A percentile compares a stretch with the other conserved stretches of the same genome.
phyloP scores from a whole-genome alignment of 495 filamentous ascomycete genomes.

The Aspergillus leporis region DNA sequence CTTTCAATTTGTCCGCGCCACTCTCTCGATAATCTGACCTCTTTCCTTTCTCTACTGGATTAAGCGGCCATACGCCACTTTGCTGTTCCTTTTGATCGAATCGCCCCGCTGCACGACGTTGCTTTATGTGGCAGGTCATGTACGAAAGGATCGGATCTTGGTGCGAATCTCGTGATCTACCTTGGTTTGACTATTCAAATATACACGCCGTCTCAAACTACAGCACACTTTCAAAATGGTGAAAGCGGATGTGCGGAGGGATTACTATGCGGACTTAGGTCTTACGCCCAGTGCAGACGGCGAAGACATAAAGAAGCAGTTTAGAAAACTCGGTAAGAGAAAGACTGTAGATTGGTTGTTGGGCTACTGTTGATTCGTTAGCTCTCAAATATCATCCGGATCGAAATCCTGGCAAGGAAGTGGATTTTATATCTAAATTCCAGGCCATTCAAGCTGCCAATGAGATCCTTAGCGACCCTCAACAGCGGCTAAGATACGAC shows the following conservation, averaged over 20 bases:
- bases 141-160: slow-evolving; percentile 16
- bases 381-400: slow-evolving; percentile 88
- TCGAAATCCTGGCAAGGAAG: slow-evolving; percentile 79
- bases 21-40: background rate
- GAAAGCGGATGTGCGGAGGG: slow-evolving; percentile 67
- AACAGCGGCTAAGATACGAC: slow-evolving; percentile 73
- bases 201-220: slow-evolving; percentile 1
- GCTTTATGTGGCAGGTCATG: slow-evolving; percentile 24
- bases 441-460: slow-evolving; percentile 83
- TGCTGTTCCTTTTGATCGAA: background rate
- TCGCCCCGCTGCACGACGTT: background rate
- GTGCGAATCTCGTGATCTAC: slow-evolving; percentile 23
- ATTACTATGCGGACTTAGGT: slow-evolving; percentile 88
- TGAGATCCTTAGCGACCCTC: slow-evolving; percentile 74
- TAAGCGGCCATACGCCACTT: background rate
- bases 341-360: background rate
- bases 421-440: slow-evolving; percentile 76
- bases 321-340: slow-evolving; percentile 72
- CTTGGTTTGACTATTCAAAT: slow-evolving; percentile 17
- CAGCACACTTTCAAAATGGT: slow-evolving; percentile 57
- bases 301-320: slow-evolving; percentile 81
- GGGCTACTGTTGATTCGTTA: slow-evolving; percentile 32
- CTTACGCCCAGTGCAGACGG: slow-evolving; percentile 60
- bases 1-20: background rate
- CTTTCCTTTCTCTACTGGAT: background rate